Evolutionary conservation across 192 early-diverging fungal genomes (phyloP), one percentile per base, ranked within the genome.

Genomic region (Phlyctochytrium planicorne): DNA sequence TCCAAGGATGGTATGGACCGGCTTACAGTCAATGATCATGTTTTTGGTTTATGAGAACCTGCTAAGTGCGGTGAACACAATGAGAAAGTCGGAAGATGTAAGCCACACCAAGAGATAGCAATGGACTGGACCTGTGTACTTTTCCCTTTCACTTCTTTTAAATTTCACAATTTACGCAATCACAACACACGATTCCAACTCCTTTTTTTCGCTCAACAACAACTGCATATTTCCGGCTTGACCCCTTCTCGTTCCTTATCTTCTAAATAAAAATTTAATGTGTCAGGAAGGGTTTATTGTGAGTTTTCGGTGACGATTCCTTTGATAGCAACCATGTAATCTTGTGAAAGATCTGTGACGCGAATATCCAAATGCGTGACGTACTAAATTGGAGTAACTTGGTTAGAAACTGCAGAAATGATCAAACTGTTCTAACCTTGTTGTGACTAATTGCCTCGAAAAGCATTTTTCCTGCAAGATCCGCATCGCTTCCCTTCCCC

Each of bases 1-100:
- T 60, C 91, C 92, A 0, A 80, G 91, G 0, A 93, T 92, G 87
- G 74, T 88, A 69, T 85, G 95, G 62, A 91, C 93, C 12, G 93
- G 90, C 55, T 66, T 83, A 63, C 89, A 91, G 72, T 82, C 78
- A 55, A 83, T 82, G 2, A 65, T 86, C 53, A 89, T 91, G 89
- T 91, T 91, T 86, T 77, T 88, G n/a, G 73, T 90, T 35, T 88
- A 87, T 66, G 89, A 90, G 61, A 80, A 84, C 30, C 35, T 66
- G 27, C 3, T 63, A 37, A 6, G 6, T 47, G 40, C 40, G 6
- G 6, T 20, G 20, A 6, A 47, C 20, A 20, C 6, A 6, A 47
- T 47, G 40, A 6, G 40, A 47, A n/a, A n/a, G n/a, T n/a, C n/a
- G n/a, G n/a, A n/a, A n/a, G n/a, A n/a, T n/a, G n/a, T n/a, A n/a